Conservation (phyloP, 805 yeast species). For the Zygosaccharomyces rouxii region DNA sequence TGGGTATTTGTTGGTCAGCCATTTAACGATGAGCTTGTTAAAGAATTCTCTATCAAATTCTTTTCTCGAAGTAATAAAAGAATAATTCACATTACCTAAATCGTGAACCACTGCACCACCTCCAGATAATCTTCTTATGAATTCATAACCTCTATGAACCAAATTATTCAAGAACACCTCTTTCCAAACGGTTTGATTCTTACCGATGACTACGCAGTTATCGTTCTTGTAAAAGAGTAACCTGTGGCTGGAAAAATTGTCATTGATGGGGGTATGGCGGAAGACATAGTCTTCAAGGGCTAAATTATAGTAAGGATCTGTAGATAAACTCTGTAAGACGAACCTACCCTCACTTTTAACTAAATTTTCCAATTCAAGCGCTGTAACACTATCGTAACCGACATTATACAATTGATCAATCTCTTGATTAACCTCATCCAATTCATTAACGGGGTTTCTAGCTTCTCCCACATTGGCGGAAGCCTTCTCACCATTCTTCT, state of each 20-base stretch:
- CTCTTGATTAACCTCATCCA: slow-evolving; percentile 36
- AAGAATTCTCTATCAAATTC: slow-evolving; percentile 59
- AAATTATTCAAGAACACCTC: slow-evolving; percentile 66
- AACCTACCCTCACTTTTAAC: slow-evolving; percentile 48
- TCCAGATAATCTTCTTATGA: slow-evolving; percentile 78
- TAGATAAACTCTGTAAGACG: slow-evolving; percentile 45
- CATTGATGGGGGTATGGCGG: slow-evolving; percentile 49
- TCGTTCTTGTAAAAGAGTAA: slow-evolving; percentile 69
- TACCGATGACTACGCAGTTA: slow-evolving; percentile 90
- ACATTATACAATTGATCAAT: slow-evolving; percentile 30
- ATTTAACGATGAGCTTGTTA: slow-evolving; percentile 44
- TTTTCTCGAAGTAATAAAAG: slow-evolving; percentile 66
- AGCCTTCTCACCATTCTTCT: background rate
- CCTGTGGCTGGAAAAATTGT: slow-evolving; percentile 41
- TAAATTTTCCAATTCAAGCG: slow-evolving; percentile 21
- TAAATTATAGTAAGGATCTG: slow-evolving; percentile 69
- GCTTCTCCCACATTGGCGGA: background rate
- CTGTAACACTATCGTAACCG: slow-evolving; percentile 11
- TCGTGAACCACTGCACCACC: slow-evolving; percentile 99
- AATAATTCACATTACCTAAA: slow-evolving; percentile 79
- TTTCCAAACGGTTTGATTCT: slow-evolving; percentile 92
- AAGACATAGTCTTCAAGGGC: slow-evolving; percentile 81
- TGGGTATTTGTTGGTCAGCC: slow-evolving; percentile 18
- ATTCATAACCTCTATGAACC: slow-evolving; percentile 49
- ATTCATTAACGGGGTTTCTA: slow-evolving; percentile 17